Evolutionary conservation across 2,329 filamentous ascomycete genomes (phyloP).

Genomic region (Remersonia thermophila): DNA sequence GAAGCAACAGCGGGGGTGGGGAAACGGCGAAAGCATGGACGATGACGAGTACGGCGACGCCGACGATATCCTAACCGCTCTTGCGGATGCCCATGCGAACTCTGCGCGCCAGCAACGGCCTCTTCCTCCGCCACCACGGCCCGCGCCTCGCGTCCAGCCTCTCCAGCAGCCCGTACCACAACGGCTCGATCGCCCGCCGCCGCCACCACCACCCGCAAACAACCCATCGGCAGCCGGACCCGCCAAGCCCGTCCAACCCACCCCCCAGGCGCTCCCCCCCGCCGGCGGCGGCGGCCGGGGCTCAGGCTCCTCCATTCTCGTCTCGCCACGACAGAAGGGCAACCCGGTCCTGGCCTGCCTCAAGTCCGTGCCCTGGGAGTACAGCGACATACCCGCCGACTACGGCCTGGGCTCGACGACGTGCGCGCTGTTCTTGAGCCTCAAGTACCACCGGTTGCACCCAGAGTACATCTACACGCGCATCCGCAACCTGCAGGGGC

Average conservation of each 20-base stretch:
- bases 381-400: slow-evolving; percentile 90
- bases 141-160: slow-evolving; percentile 31
- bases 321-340: slow-evolving; percentile 85
- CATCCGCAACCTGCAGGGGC: slow-evolving; percentile 70
- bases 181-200: slow-evolving; percentile 36
- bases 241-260: slow-evolving; percentile 67
- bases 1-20: no score
- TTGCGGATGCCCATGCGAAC: slow-evolving; percentile 26
- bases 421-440: slow-evolving; percentile 76
- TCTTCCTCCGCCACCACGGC: slow-evolving; percentile 21
- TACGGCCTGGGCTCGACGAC: slow-evolving; percentile 81
- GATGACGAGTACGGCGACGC: slow-evolving; percentile 48
- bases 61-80: slow-evolving; percentile 42
- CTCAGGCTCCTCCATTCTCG: slow-evolving; percentile 66
- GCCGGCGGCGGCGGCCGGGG: slow-evolving; percentile 19
- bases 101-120: no score
- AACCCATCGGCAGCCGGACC: no score
- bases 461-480: slow-evolving; percentile 96
- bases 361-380: slow-evolving; percentile 82
- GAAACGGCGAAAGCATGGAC: no score
- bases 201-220: not conserved
- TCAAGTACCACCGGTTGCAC: slow-evolving; percentile 95
- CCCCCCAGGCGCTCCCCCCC: slow-evolving; percentile 67
- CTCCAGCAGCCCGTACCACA: slow-evolving; percentile 40
- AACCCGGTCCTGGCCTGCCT: slow-evolving; percentile 84